Percentiles rank a stretch among this genome's conserved stretches.
phyloP scores from a whole-genome alignment of 495 filamentous ascomycete genomes.

The Lepraria neglecta region DNA sequence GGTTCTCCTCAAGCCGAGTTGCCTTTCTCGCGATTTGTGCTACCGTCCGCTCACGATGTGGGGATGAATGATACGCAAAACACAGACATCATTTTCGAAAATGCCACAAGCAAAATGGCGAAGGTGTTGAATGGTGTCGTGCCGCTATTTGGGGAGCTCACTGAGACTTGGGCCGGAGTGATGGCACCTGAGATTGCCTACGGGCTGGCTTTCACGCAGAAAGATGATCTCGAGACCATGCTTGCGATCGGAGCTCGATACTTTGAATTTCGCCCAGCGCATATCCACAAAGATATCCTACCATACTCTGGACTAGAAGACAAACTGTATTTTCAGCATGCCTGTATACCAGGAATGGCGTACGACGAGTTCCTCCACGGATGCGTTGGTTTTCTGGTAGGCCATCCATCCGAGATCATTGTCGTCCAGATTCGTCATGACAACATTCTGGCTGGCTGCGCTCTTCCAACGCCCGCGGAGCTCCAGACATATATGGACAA shows the following conservation, averaged over 20 bases:
- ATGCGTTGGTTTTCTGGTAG: not conserved
- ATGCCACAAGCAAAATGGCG: no score
- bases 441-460: not conserved
- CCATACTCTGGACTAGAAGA: not conserved
- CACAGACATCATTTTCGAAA: no score
- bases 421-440: not conserved
- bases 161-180: not conserved
- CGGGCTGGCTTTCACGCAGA: not conserved
- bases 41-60: conserved; percentile 45
- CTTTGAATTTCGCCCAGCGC: not conserved
- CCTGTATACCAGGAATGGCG: not conserved
- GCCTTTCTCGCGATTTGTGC: conserved; percentile 42
- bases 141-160: conserved; percentile 5
- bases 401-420: not conserved
- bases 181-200: not conserved
- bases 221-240: not conserved
- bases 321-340: not conserved
- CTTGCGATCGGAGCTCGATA: not conserved
- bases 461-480: not conserved
- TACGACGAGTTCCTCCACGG: not conserved
- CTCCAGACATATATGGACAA: not conserved
- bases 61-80: conserved; percentile 52
- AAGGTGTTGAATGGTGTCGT: no score
- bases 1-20: conserved; percentile 38
- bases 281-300: not conserved